Base-by-base conservation (phyloP, 257 asterid genomes). In the Forsythia suspensa region DNA sequence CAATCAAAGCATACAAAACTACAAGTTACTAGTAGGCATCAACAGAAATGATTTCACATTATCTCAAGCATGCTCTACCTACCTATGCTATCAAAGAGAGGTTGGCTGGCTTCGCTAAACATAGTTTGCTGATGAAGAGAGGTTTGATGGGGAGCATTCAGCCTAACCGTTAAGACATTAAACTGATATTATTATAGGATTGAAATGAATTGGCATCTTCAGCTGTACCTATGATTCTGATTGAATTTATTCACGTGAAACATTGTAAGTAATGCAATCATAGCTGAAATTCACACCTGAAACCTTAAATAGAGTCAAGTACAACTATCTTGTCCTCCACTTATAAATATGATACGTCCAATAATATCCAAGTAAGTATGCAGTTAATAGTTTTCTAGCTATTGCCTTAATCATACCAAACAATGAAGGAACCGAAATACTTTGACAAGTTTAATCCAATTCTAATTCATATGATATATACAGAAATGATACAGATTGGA, bases 71-170 rank as follows among this genome's bases (percentile, higher is more conserved):
- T n/a, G n/a, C n/a, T n/a, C n/a, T n/a, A n/a, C n/a, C n/a, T n/a
- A n/a, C n/a, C n/a, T n/a, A n/a, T n/a, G 95, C 92, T 24, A 87
- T 70, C 12, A 79, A 71, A 43, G 93, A 85, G 76, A 86, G 87
- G 51, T 79, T 72, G 3, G 86, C 51, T 37, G 74, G 80, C 68
- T 78, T 80, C 3, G 71, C 44, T 12, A 68, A 72, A 82, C 72
- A 44, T 74, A 80, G 37, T 37, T 51, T 67, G 24, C 52, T 48
- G 34, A 61, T 40, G 42, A 71, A 2, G 20, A 12, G 12, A 16
- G 73, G 77, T 77, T 80, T 88, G 74, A 87, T 72, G 61, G 78
- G 86, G 77, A 81, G 65, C 90, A 88, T 88, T 65, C 36, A 63
- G 70, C 70, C 70, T 63, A n/a, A n/a, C 34, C 1, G 34, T 29